phyloP scores from a whole-genome alignment of 2,329 filamentous ascomycete genomes.

The Colletotrichum sp. region DNA sequence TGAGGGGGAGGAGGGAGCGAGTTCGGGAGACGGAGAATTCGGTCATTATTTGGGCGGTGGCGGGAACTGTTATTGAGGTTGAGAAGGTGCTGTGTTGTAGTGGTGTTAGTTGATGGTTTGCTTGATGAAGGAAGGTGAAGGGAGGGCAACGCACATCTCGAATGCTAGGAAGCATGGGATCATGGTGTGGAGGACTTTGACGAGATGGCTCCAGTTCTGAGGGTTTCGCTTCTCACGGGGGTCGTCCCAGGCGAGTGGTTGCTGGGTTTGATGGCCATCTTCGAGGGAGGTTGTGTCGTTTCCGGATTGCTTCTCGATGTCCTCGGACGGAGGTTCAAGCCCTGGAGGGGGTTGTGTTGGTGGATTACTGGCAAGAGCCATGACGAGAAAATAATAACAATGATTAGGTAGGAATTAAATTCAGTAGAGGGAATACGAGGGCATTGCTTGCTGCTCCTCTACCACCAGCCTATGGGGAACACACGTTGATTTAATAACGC shows the following conservation, averaged over 20 bases:
- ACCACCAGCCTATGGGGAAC: neutral
- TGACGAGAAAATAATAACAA: neutral
- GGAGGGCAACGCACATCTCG: constrained; percentile 11
- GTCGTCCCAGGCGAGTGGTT: constrained; percentile 2
- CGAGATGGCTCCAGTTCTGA: constrained; percentile 12
- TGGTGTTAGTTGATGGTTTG: neutral
- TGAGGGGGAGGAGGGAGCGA: constrained; percentile 40
- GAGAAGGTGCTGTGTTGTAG: neutral
- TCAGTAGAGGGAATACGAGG: neutral
- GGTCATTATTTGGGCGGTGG: neutral
- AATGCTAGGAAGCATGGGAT: constrained; percentile 22
- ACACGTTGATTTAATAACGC: neutral
- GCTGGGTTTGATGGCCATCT: neutral
- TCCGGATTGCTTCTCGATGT: neutral
- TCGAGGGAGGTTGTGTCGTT: neutral
- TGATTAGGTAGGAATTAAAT: neutral
- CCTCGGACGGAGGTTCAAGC: neutral
- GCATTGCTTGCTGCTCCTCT: neutral
- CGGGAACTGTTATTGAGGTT: constrained; percentile 22
- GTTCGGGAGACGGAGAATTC: constrained; percentile 22
- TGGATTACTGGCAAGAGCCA: neutral
- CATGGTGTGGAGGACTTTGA: constrained; percentile 12
- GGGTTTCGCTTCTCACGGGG: constrained; percentile 21
- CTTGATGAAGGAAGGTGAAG: neutral
- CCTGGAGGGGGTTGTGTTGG: neutral